Conservation (phyloP, 192 early-diverging fungal species). For the Coemansia sp. region DNA sequence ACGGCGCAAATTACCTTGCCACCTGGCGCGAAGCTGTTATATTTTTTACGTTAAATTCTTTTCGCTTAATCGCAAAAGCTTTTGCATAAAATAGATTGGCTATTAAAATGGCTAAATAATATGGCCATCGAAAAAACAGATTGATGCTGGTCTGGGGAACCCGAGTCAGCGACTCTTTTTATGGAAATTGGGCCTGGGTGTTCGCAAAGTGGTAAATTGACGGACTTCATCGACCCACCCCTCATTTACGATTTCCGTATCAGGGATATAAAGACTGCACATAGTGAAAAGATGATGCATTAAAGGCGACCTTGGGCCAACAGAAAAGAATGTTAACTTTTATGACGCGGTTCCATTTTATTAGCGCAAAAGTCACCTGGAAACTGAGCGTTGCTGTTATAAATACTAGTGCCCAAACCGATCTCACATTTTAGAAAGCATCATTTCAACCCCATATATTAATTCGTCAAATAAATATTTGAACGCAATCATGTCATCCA, state of each 20-base stretch:
- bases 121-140: no score
- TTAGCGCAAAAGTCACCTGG: neutral
- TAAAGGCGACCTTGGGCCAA: neutral
- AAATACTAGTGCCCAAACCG: neutral
- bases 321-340: neutral
- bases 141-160: no score
- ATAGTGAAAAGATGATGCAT: neutral
- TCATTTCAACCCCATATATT: neutral
- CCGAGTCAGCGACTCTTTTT: no score
- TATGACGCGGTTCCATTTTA: neutral
- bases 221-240: slow-evolving; percentile 4
- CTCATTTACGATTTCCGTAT: neutral
- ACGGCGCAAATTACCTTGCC: no score
- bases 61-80: no score
- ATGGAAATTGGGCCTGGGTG: neutral
- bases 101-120: no score
- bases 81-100: no score
- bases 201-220: no score
- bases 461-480: neutral
- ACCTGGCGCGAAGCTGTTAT: no score
- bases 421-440: neutral
- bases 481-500: neutral
- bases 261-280: neutral
- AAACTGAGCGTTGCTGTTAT: neutral
- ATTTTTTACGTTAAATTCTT: no score